These are phyloP conservation scores for Clathrospora elynae DNA, from an alignment of 2,329 filamentous ascomycete genomes.

Conservation along the genomic window DNA sequence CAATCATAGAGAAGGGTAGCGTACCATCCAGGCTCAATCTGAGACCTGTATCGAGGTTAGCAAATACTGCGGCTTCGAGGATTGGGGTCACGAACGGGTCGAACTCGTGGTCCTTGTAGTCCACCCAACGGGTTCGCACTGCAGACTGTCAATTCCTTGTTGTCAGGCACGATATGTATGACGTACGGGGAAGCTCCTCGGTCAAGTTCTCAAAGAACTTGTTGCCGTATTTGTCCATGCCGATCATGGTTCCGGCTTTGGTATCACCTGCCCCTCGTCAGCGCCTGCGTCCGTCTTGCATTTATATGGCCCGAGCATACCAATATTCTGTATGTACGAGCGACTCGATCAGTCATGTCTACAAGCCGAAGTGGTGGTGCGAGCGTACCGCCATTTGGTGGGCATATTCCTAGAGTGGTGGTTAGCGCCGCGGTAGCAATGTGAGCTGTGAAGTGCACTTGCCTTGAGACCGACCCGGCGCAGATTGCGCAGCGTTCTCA, in stretches of 20 bases:
- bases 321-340: constrained; percentile 44
- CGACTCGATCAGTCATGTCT: constrained; percentile 32
- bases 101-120: constrained; percentile 88
- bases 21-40: constrained; percentile 90
- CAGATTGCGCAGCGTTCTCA: constrained; percentile 84
- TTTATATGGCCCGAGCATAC: constrained; percentile 29
- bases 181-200: constrained; percentile 86
- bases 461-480: constrained; percentile 89
- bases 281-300: constrained; percentile 6
- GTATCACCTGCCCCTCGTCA: constrained; percentile 75
- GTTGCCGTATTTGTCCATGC: constrained; percentile 89
- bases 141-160: constrained; percentile 20
- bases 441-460: constrained; percentile 32
- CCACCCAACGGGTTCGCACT: constrained; percentile 97
- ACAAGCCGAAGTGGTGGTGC: constrained; percentile 26
- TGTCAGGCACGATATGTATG: not conserved
- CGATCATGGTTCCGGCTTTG: constrained; percentile 87
- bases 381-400: constrained; percentile 86
- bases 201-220: constrained; percentile 93
- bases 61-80: not conserved
- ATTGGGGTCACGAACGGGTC: constrained; percentile 65
- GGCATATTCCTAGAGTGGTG: constrained; percentile 72
- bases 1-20: not conserved
- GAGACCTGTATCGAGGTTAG: constrained; percentile 61
- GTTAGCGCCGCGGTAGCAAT: constrained; percentile 37